Evolutionary conservation across 1,284 basidiomycete species (phyloP).

Genomic region (Cryptococcus sp.): DNA sequence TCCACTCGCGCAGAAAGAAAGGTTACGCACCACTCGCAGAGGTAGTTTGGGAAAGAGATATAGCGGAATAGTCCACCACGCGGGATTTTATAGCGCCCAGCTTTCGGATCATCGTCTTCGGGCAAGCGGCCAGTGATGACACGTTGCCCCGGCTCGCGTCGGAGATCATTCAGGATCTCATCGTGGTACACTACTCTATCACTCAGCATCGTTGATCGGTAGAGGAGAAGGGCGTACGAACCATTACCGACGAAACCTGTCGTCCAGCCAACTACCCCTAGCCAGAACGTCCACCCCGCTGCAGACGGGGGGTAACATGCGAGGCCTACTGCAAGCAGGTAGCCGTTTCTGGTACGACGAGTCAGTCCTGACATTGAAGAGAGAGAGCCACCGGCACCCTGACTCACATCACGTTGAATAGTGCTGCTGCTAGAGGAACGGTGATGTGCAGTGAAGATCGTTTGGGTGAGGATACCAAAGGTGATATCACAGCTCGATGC

Average conservation of each 20-base stretch:
- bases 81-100: conserved; percentile 71
- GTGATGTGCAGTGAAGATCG: conserved; percentile 74
- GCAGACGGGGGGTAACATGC: conserved; percentile 39
- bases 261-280: conserved; percentile 67
- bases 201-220: neutral
- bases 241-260: conserved; percentile 72
- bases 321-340: conserved; percentile 30
- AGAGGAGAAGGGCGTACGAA: conserved; percentile 18
- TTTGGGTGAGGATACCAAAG: conserved; percentile 72
- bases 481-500: conserved; percentile 79
- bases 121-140: conserved; percentile 26
- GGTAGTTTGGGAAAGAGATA: conserved; percentile 90
- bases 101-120: conserved; percentile 45
- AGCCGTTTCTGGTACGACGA: conserved; percentile 31
- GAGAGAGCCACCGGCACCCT: conserved; percentile 57
- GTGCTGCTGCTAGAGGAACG: conserved; percentile 63
- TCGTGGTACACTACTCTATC: conserved; percentile 67
- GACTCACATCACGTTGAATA: conserved; percentile 76
- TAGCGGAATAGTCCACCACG: conserved; percentile 74
- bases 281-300: conserved; percentile 59
- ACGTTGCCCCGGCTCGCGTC: conserved; percentile 49
- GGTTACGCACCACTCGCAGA: conserved; percentile 69
- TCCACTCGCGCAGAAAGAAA: neutral
- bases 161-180: conserved; percentile 77
- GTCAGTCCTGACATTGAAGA: conserved; percentile 51